Conservation (phyloP, 2,329 filamentous ascomycete species). For the Trichoderma aggressivum region DNA sequence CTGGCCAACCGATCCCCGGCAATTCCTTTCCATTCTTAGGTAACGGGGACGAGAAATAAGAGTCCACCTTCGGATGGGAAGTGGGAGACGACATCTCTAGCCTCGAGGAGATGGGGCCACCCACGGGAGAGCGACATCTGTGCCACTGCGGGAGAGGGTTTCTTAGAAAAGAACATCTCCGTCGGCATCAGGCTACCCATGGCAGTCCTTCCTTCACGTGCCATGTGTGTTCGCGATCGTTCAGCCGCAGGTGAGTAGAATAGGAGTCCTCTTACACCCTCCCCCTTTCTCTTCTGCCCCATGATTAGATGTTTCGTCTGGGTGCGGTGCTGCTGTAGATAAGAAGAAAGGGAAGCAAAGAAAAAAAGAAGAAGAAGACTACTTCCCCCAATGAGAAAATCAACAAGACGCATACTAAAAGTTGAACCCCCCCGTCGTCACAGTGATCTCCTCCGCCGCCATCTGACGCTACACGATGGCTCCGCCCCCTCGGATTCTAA, state of each 20-base stretch:
- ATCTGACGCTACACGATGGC: constrained; percentile 35
- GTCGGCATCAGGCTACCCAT: constrained; percentile 40
- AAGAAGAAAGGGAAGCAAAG: not conserved
- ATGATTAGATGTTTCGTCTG: not conserved
- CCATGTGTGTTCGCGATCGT: constrained; percentile 37
- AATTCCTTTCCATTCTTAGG: not conserved
- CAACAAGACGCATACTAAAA: constrained; percentile 8
- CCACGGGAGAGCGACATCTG: constrained; percentile 28
- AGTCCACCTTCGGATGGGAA: constrained; percentile 12
- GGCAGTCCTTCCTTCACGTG: constrained; percentile 35
- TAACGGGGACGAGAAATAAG: not conserved
- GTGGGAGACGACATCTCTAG: constrained; percentile 9
- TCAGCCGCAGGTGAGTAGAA: constrained; percentile 37
- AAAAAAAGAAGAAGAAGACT: constrained; percentile 2
- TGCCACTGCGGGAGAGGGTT: constrained; percentile 42
- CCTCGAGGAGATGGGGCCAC: constrained; percentile 11
- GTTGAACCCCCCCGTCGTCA: not conserved
- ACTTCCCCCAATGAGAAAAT: not conserved
- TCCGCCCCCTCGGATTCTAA: constrained; percentile 31
- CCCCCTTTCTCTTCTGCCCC: not conserved
- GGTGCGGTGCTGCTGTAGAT: not conserved
- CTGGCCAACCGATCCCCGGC: not conserved
- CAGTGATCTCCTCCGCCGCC: constrained; percentile 40
- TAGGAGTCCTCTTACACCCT: not conserved
- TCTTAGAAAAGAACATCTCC: constrained; percentile 40